Conservation (phyloP, 495 filamentous ascomycete genomes). For the Penicillium waksmanii region DNA sequence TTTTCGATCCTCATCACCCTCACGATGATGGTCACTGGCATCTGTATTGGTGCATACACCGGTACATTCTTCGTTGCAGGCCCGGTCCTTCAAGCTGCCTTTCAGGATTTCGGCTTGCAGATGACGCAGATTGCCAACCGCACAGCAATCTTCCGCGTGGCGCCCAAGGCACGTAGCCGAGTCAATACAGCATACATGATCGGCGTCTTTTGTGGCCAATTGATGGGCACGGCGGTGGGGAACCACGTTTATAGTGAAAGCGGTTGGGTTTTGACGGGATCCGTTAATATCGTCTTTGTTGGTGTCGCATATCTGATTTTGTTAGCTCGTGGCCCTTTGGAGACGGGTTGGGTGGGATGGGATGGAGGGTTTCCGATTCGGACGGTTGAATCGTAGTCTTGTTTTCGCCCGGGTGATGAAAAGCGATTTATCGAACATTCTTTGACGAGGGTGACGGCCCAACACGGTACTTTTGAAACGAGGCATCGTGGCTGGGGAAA, state of each 20-base stretch:
- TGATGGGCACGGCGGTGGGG: slow-evolving; percentile 74
- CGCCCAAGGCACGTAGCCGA: slow-evolving; percentile 72
- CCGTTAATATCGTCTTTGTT: slow-evolving; percentile 69
- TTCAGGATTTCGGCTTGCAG: slow-evolving; percentile 74
- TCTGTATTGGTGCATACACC: slow-evolving; percentile 70
- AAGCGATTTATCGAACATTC: too few relatives aligned
- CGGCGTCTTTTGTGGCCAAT: slow-evolving; percentile 70
- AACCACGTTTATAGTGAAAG: slow-evolving; percentile 68
- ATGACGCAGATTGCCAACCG: slow-evolving; percentile 77
- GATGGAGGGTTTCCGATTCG: slow-evolving; percentile 52
- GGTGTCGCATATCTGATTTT: slow-evolving; percentile 61
- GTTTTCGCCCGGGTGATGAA: too few relatives aligned
- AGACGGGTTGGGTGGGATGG: slow-evolving; percentile 79
- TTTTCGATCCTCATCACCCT: slow-evolving; percentile 67
- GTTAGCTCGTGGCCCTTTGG: slow-evolving; percentile 64
- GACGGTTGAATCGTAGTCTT: background rate
- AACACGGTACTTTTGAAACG: background rate
- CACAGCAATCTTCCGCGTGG: slow-evolving; percentile 69
- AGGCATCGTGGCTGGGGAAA: background rate
- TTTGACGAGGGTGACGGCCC: background rate
- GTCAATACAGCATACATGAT: slow-evolving; percentile 88
- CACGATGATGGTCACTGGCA: slow-evolving; percentile 59
- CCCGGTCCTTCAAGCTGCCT: slow-evolving; percentile 73
- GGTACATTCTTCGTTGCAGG: slow-evolving; percentile 70
- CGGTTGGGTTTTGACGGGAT: slow-evolving; percentile 72